Evolutionary conservation across 345 rosid species (phyloP), one percentile per base, ranked within the genome.

Genomic region (Durio zibethinus): DNA sequence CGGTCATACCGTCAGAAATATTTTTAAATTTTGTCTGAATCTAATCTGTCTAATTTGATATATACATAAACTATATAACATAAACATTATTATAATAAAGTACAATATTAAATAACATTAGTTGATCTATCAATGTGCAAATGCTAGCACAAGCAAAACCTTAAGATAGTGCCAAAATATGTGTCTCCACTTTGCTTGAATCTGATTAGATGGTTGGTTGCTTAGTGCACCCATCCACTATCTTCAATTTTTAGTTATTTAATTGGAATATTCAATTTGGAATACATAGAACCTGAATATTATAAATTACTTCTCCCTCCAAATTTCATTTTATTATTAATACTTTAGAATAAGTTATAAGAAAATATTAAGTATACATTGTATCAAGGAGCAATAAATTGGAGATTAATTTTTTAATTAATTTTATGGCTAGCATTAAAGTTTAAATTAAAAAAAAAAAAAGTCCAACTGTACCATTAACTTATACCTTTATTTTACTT

Each of bases 181-280:
- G 20, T 76, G 72, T 61, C 27, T 57, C 35, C 85, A 76, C n/a
- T 65, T 76, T 65, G 60, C 48, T 77, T 59, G 57, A 76, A 21
- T 35, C 56, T 35, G 11, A 75, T 78, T 53, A 20, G 54, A 50
- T 78, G 47, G 16, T 29, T 70, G 25, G 57, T 23, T 50, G 66
- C 75, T 65, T 65, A 27, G 68, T 33, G 71, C 74, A 76, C n/a
- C 53, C 50, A 40, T 40, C 74, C 54, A 73, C 74, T 70, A 29
- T 61, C 71, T 36, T 16, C 20, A 18, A 15, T 14, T n/a, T n/a
- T 36, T 53, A 23, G 0, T 6, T 42, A 5, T 3, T 20, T 27
- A 4, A 18, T 29, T n/a, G 18, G 25, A 12, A 20, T 21, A 10
- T 45, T 20, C 5, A 10, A 35, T 75, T 45, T 43, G 11, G 25